Base-by-base conservation (phyloP, 108 stramenopile species). In the Parmales sp. region DNA sequence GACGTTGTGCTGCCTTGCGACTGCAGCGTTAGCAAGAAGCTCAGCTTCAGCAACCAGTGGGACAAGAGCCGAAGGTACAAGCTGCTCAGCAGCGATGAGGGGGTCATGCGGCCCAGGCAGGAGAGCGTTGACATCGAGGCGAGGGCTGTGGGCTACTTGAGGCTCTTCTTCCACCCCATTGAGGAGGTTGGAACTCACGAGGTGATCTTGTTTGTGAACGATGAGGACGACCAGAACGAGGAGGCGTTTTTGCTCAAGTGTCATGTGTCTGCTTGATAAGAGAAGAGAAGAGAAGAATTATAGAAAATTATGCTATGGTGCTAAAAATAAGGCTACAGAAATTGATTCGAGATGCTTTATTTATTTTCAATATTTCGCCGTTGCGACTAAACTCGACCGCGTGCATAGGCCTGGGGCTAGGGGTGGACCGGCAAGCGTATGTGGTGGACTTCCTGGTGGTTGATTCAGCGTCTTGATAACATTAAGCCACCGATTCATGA, bases 1-100 rank as follows among this genome's bases (percentile, higher is more conserved):
- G 82, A 81, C 22, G 77, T 83, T 22, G 75, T 72, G 7, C 39
- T 83, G 1, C 68, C 77, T 16, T 9, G 64, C 1, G 51, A 39
- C 38, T 50, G 50, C 18, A 71, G 70, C 34, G 37, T 66, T 9
- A 74, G 75, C 69, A 84, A 84, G 66, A 80, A 79, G 16, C 78
- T 84, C 2, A 45, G 77, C 18, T 84, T 80, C 45, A 37, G 66
- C 11, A 84, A 84, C 50, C 82, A 82, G 5, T 84, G 83, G 83
- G 67, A 63, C 51, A 37, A 48, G 37, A 63, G 64, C 0, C 71
- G 77, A 29, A 31, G 63, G 23, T 83, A 80, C 25, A 45, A 44
- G 0, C 73, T 84, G 8, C 36, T 64, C 16, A 66, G 74, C 9
- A 73, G 70, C n/a, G 78, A 84, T 45, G 74, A 78, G 37, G 36